Base-by-base conservation (phyloP, 768 basidiomycete species). In the Coprinopsis sp. region DNA sequence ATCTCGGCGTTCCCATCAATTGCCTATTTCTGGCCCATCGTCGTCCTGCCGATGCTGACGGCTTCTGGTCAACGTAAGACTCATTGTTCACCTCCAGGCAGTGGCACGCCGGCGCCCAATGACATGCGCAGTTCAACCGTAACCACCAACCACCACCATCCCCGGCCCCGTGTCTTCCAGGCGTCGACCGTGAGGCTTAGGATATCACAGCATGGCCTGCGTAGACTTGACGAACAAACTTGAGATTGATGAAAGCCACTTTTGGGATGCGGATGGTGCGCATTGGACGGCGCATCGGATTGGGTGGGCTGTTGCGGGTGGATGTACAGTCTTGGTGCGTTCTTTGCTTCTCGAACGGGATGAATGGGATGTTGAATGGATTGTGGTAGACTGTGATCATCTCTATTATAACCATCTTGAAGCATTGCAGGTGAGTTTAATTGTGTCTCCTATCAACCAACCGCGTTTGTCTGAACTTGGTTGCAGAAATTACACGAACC, bases 271-370 rank as follows among this genome's bases (percentile, higher is more conserved):
- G 0, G 67, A 71, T 29, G 72, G 74, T 10, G 41, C 75, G 18
- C 68, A 82, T 55, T 85, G 81, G 83, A 74, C 78, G 51, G 54
- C 64, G 12, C 82, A 83, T 64, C 69, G 78, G 54, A 80, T 87
- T 60, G 86, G 86, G 40, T 88, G 86, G 86, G 72, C 82, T 8
- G 70, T 88, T 46, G 76, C 84, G 13, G 86, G 86, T 22, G 73
- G 67, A 13, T 83, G 79, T 54, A 65, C 86, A 2, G 60, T 64
- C 31, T 33, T 78, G 25, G 84, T 87, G 54, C 46, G 63, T 62
- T 23, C 21, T 22, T 3, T 45, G 18, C 44, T 16, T 21, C 40
- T 31, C 49, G 18, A 16, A 22, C 27, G 33, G 11, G 27, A 4
- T 11, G 24, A 22, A 19, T 16, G 27, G 44, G 16, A 13, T 38